phyloP scores from a whole-genome alignment of 192 early-diverging fungal genomes.

The Podila epicladia region DNA sequence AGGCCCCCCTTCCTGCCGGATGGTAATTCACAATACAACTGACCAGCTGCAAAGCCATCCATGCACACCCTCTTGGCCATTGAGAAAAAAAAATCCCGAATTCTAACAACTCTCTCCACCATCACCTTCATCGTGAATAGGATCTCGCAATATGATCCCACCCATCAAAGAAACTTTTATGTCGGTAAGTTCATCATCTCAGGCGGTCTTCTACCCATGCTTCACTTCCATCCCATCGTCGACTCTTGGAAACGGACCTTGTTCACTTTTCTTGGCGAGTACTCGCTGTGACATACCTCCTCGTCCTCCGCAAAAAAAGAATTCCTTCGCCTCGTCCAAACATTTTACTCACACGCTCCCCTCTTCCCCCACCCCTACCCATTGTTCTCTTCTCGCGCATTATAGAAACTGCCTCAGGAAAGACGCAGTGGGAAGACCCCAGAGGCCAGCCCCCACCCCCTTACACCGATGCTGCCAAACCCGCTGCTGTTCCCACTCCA shows the following conservation, averaged over 20 bases:
- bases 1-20: slow-evolving; percentile 42
- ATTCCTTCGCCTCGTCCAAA: not conserved
- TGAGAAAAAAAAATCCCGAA: not conserved
- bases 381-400: not conserved
- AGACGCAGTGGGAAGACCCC: slow-evolving; percentile 44
- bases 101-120: not conserved
- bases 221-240: not conserved
- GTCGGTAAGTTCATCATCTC: slow-evolving; percentile 21
- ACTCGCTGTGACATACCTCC: not conserved
- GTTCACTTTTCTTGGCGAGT: not conserved
- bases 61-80: not conserved
- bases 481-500: slow-evolving; percentile 7
- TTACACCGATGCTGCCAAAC: slow-evolving; percentile 10
- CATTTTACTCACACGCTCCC: not conserved
- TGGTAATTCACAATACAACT: slow-evolving; percentile 8
- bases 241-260: not conserved
- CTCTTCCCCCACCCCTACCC: no score
- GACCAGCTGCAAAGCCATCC: no score
- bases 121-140: not conserved
- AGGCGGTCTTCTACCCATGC: no score
- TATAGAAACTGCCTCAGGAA: slow-evolving; percentile 38
- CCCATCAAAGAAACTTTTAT: slow-evolving; percentile 42
- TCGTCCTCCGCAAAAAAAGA: not conserved
- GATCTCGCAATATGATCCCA: slow-evolving; percentile 49
- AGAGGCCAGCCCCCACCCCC: slow-evolving; percentile 13